Conservation (phyloP, 176 grass and related monocot species). For the Cenchrus americanus region DNA sequence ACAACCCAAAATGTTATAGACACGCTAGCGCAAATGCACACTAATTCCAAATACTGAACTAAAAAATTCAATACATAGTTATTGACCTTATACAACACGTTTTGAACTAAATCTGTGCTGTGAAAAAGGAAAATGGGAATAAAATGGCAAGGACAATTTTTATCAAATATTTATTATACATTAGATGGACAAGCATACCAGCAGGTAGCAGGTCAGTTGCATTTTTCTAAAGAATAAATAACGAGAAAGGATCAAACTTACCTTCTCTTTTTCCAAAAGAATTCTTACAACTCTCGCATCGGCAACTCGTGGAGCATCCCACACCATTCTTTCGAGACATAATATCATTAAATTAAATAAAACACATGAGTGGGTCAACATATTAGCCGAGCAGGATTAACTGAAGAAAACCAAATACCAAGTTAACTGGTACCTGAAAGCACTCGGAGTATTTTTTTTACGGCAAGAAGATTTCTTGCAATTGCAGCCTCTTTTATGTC, state of each 20-base stretch:
- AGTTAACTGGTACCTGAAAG: slow-evolving; percentile 58
- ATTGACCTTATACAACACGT: not conserved
- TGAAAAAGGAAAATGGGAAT: not conserved
- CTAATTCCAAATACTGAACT: not conserved
- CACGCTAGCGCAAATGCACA: not conserved
- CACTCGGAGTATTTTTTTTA: slow-evolving; percentile 81
- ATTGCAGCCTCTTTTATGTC: slow-evolving; percentile 83
- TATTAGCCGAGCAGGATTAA: slow-evolving; percentile 19
- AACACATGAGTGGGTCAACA: slow-evolving; percentile 9
- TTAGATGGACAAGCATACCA: not conserved
- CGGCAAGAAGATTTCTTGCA: slow-evolving; percentile 74
- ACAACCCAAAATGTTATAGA: not conserved
- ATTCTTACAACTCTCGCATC: slow-evolving; percentile 78
- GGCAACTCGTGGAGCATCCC: slow-evolving; percentile 66
- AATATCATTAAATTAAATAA: slow-evolving; percentile 30
- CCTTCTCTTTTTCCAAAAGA: slow-evolving; percentile 76
- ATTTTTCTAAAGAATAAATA: slow-evolving; percentile 10
- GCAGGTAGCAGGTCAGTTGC: not conserved
- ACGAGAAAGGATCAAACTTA: slow-evolving; percentile 30
- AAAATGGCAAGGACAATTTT: not conserved
- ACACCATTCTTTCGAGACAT: slow-evolving; percentile 62
- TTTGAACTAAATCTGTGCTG: not conserved
- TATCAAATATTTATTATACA: not conserved
- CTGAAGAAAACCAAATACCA: slow-evolving; percentile 22
- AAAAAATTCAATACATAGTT: not conserved